These are phyloP conservation scores for Mayamaea pseudoterrestris DNA, from an alignment of 108 stramenopile species.

Conservation along the genomic window DNA sequence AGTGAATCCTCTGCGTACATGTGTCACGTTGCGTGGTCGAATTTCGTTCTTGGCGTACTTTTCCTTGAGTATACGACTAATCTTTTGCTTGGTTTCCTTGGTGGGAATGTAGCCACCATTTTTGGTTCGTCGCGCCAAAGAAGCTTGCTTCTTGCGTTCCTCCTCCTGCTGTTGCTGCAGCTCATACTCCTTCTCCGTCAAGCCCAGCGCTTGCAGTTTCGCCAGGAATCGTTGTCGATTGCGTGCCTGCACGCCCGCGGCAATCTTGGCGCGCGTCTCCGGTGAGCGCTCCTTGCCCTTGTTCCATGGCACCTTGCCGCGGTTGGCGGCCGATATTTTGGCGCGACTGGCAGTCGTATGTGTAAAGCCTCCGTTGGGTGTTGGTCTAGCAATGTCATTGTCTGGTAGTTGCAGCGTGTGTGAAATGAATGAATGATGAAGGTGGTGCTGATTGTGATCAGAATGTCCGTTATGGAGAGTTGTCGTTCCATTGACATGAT, in stretches of 20 bases:
- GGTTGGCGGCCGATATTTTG: slow-evolving; percentile 80
- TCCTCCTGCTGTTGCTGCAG: slow-evolving; percentile 31
- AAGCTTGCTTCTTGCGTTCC: slow-evolving; percentile 34
- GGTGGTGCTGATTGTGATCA: too few relatives aligned
- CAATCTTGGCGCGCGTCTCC: slow-evolving; percentile 57
- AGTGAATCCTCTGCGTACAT: slow-evolving; percentile 44
- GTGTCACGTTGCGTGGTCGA: slow-evolving; percentile 18
- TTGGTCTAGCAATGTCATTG: slow-evolving; percentile 37
- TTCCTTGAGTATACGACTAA: slow-evolving; percentile 54
- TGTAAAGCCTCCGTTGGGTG: slow-evolving; percentile 61
- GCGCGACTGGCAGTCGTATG: slow-evolving; percentile 61
- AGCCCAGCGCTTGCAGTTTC: slow-evolving; percentile 43
- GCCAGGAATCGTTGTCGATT: slow-evolving; percentile 59
- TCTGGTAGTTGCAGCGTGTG: too few relatives aligned
- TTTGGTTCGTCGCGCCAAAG: slow-evolving; percentile 45
- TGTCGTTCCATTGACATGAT: too few relatives aligned
- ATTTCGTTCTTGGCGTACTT: slow-evolving; percentile 65
- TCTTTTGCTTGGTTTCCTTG: slow-evolving; percentile 67
- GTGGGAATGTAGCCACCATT: slow-evolving; percentile 77
- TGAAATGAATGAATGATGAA: too few relatives aligned
- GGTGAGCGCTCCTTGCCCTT: slow-evolving; percentile 60
- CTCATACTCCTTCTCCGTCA: slow-evolving; percentile 73
- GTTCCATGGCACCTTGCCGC: slow-evolving; percentile 82
- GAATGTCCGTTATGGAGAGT: too few relatives aligned
- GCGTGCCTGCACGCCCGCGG: slow-evolving; percentile 55